Percentiles rank a stretch among this genome's conserved stretches.
Conservation (phyloP, 164 flowering plant species). For the Umbellularia californica region DNA sequence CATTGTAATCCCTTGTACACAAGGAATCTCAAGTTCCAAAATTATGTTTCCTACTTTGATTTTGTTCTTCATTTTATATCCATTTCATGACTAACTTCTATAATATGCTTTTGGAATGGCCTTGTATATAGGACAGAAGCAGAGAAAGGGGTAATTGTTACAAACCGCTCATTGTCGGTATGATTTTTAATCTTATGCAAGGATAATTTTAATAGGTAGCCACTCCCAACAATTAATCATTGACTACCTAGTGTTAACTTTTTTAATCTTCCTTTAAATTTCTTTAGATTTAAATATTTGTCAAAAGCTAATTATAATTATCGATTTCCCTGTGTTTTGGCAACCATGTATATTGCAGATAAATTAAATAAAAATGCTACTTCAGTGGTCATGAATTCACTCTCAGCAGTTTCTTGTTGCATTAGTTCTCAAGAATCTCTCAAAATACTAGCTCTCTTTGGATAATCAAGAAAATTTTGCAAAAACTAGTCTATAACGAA, state of each 20-base stretch:
- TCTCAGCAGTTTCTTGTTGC: not conserved
- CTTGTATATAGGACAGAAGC: constrained; percentile 71
- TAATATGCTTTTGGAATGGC: not conserved
- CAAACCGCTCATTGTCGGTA: constrained; percentile 81
- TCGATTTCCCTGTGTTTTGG: not conserved
- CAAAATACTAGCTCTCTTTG: not conserved
- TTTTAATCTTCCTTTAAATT: not conserved
- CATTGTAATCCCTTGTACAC: not conserved
- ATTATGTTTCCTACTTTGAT: not conserved
- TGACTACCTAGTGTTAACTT: not conserved
- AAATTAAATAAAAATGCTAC: not conserved
- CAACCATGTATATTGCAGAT: not conserved
- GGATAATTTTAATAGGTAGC: not conserved
- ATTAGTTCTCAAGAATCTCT: not conserved
- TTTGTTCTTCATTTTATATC: not conserved
- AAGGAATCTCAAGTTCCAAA: no score
- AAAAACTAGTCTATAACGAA: no score
- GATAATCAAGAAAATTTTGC: no score
- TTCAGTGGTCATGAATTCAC: not conserved
- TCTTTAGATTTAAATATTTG: not conserved
- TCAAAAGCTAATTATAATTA: not conserved
- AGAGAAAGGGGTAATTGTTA: constrained; percentile 90
- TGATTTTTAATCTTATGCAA: constrained; percentile 1
- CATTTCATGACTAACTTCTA: not conserved
- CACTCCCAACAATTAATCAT: not conserved